Conservation (phyloP, 208 protist species). For the Leishmania martiniquensis region DNA sequence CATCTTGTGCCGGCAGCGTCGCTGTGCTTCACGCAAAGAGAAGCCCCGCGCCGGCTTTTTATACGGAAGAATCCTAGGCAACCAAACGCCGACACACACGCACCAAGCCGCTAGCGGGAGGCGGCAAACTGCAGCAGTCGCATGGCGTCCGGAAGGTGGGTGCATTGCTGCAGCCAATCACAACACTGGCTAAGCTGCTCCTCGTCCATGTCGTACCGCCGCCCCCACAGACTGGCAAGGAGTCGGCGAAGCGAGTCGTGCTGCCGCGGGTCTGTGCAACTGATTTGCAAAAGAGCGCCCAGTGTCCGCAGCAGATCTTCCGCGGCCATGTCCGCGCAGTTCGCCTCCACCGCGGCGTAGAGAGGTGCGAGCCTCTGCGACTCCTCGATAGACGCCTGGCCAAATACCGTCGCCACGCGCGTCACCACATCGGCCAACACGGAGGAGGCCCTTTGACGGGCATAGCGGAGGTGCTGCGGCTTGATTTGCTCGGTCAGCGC, state of each 20-base stretch:
- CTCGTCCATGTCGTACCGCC: constrained; percentile 46
- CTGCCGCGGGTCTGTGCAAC: constrained; percentile 36
- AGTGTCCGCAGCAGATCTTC: constrained; percentile 67
- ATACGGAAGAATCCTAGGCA: neutral
- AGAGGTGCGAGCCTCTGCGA: constrained; percentile 66
- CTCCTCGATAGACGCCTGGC: constrained; percentile 32
- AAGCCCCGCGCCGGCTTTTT: neutral
- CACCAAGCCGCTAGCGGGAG: constrained; percentile 13
- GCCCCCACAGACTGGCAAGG: constrained; percentile 62
- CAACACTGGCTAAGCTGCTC: constrained; percentile 51
- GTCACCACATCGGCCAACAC: constrained; percentile 59
- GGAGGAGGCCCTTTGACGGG: constrained; percentile 23
- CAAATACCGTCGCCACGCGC: constrained; percentile 58
- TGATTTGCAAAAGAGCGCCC: constrained; percentile 61
- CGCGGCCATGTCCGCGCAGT: constrained; percentile 60
- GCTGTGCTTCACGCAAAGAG: neutral
- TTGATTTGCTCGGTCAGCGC: constrained; percentile 80
- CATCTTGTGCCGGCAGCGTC: neutral
- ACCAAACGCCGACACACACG: neutral
- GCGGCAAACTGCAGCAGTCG: constrained; percentile 29
- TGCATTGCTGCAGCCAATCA: constrained; percentile 21
- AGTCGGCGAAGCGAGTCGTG: constrained; percentile 46
- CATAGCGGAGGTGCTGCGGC: constrained; percentile 52
- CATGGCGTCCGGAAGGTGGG: constrained; percentile 16
- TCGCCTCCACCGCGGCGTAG: constrained; percentile 61